Base-by-base conservation (phyloP, 2,329 filamentous ascomycete genomes). In the Pyrenophora teres region DNA sequence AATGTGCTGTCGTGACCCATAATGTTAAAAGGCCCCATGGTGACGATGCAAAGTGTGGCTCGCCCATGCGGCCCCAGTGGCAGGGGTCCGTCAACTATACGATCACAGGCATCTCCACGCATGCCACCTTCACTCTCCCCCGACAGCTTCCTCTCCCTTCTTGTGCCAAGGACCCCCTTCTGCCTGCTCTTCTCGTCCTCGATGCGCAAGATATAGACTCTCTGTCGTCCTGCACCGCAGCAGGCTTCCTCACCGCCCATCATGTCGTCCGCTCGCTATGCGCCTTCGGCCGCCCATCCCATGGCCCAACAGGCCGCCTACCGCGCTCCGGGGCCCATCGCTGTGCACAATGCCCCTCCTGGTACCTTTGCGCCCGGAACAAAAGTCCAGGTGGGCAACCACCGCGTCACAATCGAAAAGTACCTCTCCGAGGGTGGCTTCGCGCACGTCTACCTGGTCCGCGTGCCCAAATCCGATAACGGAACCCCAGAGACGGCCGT, bases 351-450 rank as follows among this genome's bases (percentile, higher is more conserved):
- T 69, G 74, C 73, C 27, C 78, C 77, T 16, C 74, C 76, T 13
- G 94, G 94, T 62, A 97, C 93, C 54, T 97, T 99, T 74, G 79
- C 88, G 45, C 87, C 94, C 6, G 93, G 93, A 37, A 99, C 94
- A 58, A 97, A 97, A 81, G 95, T 99, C 68, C 92, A 96, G 72
- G 91, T 97, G 50, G 94, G 94, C 71, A 85, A 83, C 72, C 94
- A 99, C 74, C 87, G 92, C 60, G 92, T 97, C 54, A 84, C 95
- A 44, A 95, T 99, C 63, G 92, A 97, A 71, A 94, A 93, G 74
- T 99, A 99, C 76, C 87, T 99, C 41, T 97, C 94, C 57, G 94
- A 99, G 78, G 94, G 94, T 63, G 94, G 94, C 35, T 99, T 99
- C 71, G 94, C 94, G 65, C 94, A 99, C 76, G 94, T 99, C 68